phyloP scores from a whole-genome alignment of 805 yeast genomes.

The Millerozyma acaciae region DNA sequence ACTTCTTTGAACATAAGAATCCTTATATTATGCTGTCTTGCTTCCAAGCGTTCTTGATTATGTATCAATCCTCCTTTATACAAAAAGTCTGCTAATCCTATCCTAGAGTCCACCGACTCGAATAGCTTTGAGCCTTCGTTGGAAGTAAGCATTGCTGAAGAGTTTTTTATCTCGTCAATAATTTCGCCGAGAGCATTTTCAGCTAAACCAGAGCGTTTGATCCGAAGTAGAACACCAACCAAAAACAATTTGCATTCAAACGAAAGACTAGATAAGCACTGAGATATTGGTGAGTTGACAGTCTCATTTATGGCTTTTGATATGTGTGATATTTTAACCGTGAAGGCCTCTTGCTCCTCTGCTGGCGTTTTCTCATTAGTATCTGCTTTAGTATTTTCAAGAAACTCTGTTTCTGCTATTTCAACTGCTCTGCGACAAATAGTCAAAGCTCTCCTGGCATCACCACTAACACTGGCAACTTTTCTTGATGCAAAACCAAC shows the following conservation, averaged over 20 bases:
- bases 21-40: conserved; percentile 33
- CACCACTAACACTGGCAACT: conserved; percentile 96
- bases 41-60: conserved; percentile 15
- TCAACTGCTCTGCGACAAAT: conserved; percentile 89
- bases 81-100: conserved; percentile 19
- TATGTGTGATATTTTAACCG: conserved; percentile 70
- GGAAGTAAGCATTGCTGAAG: conserved; percentile 40
- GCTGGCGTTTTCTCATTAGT: neutral
- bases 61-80: conserved; percentile 21
- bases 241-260: conserved; percentile 69
- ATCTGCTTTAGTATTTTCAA: conserved; percentile 13
- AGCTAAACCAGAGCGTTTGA: conserved; percentile 62
- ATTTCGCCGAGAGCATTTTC: conserved; percentile 75
- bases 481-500: conserved; percentile 89
- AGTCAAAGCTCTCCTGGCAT: conserved; percentile 88
- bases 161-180: conserved; percentile 66
- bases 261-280: conserved; percentile 56
- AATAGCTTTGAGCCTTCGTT: conserved; percentile 17
- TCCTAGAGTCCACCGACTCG: conserved; percentile 12
- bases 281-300: conserved; percentile 66
- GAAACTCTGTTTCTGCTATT: conserved; percentile 66
- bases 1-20: conserved; percentile 58
- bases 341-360: conserved; percentile 32
- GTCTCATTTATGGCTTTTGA: conserved; percentile 78
- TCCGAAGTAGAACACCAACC: conserved; percentile 61